Conservation (phyloP, 192 early-diverging fungal genomes). For the Umbelopsis sp. region DNA sequence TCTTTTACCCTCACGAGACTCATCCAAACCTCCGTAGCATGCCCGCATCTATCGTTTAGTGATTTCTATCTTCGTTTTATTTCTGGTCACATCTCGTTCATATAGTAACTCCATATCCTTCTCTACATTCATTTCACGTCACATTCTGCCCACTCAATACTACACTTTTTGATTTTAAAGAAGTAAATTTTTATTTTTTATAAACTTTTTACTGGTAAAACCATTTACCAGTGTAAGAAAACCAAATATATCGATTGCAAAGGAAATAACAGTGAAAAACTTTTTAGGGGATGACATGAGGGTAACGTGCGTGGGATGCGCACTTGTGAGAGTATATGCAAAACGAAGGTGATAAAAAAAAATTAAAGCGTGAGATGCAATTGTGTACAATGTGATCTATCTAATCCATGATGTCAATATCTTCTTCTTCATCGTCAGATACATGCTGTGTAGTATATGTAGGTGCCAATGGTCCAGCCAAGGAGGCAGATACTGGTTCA, state of each 20-base stretch:
- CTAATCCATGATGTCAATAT: constrained; percentile 44
- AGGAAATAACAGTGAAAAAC: neutral
- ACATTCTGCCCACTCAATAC: no score
- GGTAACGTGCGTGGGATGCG: neutral
- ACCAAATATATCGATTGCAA: neutral
- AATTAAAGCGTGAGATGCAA: neutral
- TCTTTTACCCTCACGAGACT: no score
- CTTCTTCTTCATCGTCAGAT: constrained; percentile 32
- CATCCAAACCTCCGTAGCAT: no score
- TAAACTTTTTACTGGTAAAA: no score
- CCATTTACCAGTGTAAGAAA: no score
- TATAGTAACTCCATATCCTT: no score
- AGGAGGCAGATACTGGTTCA: constrained; percentile 8
- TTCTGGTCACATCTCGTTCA: no score
- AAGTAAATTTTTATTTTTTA: no score
- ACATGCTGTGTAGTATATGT: constrained; percentile 3
- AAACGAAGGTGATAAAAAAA: neutral
- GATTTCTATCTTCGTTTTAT: no score
- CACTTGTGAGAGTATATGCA: neutral
- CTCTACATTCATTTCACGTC: no score
- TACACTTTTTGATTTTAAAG: no score
- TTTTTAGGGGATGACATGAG: neutral
- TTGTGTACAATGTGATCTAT: constrained; percentile 20
- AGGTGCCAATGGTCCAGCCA: constrained; percentile 8
- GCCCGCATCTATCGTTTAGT: no score